Evolutionary conservation across 169 alveolate species (phyloP).

Genomic region (Cryptosporidium sp.): DNA sequence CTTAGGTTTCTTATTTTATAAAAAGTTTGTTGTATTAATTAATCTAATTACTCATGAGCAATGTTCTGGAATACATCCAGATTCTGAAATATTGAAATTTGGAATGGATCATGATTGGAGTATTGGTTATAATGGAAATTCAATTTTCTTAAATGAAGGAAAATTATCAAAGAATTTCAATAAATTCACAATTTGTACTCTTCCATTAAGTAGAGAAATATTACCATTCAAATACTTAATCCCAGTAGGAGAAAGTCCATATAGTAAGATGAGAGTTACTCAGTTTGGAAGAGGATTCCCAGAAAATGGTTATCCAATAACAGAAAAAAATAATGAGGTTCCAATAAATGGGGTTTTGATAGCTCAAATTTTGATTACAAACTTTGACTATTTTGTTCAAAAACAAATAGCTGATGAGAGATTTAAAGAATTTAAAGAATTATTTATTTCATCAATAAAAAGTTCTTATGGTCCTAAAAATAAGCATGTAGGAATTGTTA

Average conservation of each 20-base stretch:
- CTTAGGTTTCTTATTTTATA: slow-evolving; percentile 39
- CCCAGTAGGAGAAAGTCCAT: slow-evolving; percentile 8
- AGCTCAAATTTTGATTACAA: slow-evolving; percentile 31
- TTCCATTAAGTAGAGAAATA: not conserved
- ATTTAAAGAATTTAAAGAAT: slow-evolving; percentile 25
- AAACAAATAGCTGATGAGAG: slow-evolving; percentile 64
- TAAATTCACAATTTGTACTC: slow-evolving; percentile 14
- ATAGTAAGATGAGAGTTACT: slow-evolving; percentile 9
- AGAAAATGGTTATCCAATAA: slow-evolving; percentile 18
- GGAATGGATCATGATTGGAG: slow-evolving; percentile 37
- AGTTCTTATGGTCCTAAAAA: slow-evolving; percentile 20
- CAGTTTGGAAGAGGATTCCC: slow-evolving; percentile 57
- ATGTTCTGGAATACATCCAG: slow-evolving; percentile 53
- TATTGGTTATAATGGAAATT: slow-evolving; percentile 26
- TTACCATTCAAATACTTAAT: slow-evolving; percentile 6
- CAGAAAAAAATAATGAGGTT: slow-evolving; percentile 32
- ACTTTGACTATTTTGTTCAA: slow-evolving; percentile 52
- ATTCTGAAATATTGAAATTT: slow-evolving; percentile 8
- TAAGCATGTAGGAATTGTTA: slow-evolving; percentile 17
- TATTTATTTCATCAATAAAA: slow-evolving; percentile 46
- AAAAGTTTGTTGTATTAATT: slow-evolving; percentile 6
- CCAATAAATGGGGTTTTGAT: slow-evolving; percentile 51
- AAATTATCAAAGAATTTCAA: not conserved
- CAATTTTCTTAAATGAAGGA: slow-evolving; percentile 37
- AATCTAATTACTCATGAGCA: slow-evolving; percentile 43